Conservation (phyloP, 164 flowering plant genomes). For the Sedum album region DNA sequence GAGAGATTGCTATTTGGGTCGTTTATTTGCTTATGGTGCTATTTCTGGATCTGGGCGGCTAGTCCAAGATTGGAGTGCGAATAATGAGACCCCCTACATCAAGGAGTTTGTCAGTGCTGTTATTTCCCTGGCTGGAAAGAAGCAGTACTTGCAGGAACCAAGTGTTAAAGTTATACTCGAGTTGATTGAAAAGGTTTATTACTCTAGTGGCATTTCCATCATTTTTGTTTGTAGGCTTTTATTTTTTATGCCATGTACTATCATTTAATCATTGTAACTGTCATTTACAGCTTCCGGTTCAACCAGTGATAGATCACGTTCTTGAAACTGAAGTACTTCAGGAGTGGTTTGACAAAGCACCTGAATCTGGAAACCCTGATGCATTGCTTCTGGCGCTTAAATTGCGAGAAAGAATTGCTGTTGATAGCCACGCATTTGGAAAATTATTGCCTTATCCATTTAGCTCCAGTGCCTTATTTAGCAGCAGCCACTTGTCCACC, state of each 20-base stretch:
- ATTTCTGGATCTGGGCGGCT: conserved; percentile 76
- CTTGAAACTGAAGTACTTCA: conserved; percentile 65
- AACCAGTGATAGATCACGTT: conserved; percentile 51
- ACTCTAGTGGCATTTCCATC: not conserved
- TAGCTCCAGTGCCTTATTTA: conserved; percentile 46
- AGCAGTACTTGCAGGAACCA: conserved; percentile 82
- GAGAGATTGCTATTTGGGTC: conserved; percentile 76
- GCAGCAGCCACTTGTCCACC: conserved; percentile 44
- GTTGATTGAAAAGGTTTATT: conserved; percentile 83
- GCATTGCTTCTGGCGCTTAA: conserved; percentile 80
- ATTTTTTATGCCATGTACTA: not conserved
- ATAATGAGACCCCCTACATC: conserved; percentile 37
- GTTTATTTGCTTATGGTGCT: conserved; percentile 92
- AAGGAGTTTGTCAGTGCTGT: conserved; percentile 53
- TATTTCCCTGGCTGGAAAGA: conserved; percentile 65
- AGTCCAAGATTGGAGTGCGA: conserved; percentile 42
- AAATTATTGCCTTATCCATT: conserved; percentile 78
- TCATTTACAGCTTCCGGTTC: conserved; percentile 27
- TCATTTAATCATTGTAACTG: not conserved
- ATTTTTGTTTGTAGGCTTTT: not conserved
- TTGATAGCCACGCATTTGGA: conserved; percentile 35
- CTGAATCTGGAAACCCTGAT: conserved; percentile 79
- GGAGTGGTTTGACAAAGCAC: conserved; percentile 77
- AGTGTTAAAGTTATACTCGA: conserved; percentile 61
- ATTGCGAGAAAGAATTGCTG: conserved; percentile 47